Percentiles rank a stretch among this genome's conserved stretches.
phyloP scores from a whole-genome alignment of 2,329 filamentous ascomycete species.

The Rhynchosporium agropyri region DNA sequence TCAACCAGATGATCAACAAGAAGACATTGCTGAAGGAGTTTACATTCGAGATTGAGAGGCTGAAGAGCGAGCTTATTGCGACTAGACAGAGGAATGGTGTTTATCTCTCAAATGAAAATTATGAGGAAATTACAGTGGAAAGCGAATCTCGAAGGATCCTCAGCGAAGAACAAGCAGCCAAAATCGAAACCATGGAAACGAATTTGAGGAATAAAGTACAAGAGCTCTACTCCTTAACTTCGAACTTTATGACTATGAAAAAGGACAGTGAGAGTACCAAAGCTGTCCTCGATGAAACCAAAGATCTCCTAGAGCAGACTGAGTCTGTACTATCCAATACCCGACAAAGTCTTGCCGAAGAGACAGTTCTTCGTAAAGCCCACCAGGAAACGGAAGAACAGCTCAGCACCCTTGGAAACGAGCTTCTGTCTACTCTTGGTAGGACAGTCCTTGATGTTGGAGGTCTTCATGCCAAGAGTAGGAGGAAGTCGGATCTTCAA shows the following conservation, averaged over 20 bases:
- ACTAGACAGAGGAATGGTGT: constrained; percentile 94
- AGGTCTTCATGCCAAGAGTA: constrained; percentile 82
- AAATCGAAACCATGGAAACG: constrained; percentile 87
- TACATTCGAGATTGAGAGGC: constrained; percentile 87
- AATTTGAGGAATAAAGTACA: constrained; percentile 93
- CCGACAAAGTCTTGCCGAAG: constrained; percentile 74
- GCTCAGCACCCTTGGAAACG: constrained; percentile 71
- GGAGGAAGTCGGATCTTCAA: constrained; percentile 82
- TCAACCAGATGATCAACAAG: constrained; percentile 90
- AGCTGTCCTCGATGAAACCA: constrained; percentile 73
- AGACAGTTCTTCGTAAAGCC: constrained; percentile 77
- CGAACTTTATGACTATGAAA: constrained; percentile 84
- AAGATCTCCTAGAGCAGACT: constrained; percentile 81
- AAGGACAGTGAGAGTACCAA: constrained; percentile 84
- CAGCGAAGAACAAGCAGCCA: constrained; percentile 87
- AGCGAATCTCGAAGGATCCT: constrained; percentile 91
- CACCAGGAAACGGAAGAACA: constrained; percentile 83
- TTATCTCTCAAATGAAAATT: constrained; percentile 85
- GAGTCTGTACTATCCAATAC: constrained; percentile 82
- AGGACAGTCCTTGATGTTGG: constrained; percentile 79
- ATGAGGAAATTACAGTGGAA: constrained; percentile 87
- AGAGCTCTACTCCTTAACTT: constrained; percentile 84
- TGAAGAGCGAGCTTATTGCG: constrained; percentile 91
- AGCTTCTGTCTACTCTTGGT: constrained; percentile 76
- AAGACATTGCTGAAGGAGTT: constrained; percentile 91